Conservation (phyloP, 192 early-diverging fungal genomes). For the Backusella parvicylindrica region DNA sequence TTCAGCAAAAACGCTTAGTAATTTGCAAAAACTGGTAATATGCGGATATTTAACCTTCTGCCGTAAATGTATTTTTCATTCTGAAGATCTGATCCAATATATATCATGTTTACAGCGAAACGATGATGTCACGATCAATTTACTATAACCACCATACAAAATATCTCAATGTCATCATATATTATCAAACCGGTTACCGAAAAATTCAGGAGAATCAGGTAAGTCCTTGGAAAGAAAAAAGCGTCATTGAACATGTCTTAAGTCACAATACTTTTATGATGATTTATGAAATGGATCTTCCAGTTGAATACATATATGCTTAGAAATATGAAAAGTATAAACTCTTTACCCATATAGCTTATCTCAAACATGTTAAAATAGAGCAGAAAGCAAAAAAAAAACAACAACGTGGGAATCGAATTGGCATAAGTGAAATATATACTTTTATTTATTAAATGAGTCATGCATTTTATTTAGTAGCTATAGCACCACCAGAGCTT, state of each 20-base stretch:
- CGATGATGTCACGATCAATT: too few relatives aligned
- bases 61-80: too few relatives aligned
- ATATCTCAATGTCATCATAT: neutral
- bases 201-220: neutral
- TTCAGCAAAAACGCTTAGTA: neutral
- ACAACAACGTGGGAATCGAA: too few relatives aligned
- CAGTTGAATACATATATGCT: too few relatives aligned
- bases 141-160: neutral
- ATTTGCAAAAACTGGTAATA: neutral
- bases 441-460: neutral
- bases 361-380: neutral
- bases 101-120: too few relatives aligned
- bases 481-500: slow-evolving; percentile 11
- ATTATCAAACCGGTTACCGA: neutral
- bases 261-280: too few relatives aligned
- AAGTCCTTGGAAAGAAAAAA: too few relatives aligned
- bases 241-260: too few relatives aligned
- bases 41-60: neutral
- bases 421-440: neutral
- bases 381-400: too few relatives aligned
- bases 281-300: too few relatives aligned
- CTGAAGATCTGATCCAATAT: too few relatives aligned
- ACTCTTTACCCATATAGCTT: neutral
- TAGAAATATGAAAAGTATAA: neutral
- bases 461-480: neutral